These are phyloP conservation scores for Roridomyces roridus DNA, from an alignment of 768 basidiomycete species.

Conservation along the genomic window DNA sequence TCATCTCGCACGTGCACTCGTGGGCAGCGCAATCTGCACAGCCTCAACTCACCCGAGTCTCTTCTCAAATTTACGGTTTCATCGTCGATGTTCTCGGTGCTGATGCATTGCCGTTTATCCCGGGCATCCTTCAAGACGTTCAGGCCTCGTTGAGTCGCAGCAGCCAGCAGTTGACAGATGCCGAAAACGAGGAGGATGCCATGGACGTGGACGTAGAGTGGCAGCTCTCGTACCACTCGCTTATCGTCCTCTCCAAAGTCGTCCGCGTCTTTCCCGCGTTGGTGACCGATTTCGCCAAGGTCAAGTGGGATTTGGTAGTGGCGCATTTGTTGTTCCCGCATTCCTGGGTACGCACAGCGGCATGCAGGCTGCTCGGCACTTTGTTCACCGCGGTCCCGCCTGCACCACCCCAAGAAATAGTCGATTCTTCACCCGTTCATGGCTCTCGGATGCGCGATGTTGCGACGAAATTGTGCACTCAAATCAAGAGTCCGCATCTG, in stretches of 20 bases:
- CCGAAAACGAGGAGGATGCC: conserved; percentile 52
- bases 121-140: conserved; percentile 63
- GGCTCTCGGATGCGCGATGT: conserved; percentile 64
- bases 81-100: conserved; percentile 70
- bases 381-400: conserved; percentile 65
- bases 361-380: conserved; percentile 76
- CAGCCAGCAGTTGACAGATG: conserved; percentile 41
- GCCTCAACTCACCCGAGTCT: conserved; percentile 69
- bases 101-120: conserved; percentile 50
- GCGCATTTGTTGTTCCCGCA: conserved; percentile 86
- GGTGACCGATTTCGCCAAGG: conserved; percentile 47
- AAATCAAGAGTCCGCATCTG: conserved; percentile 83
- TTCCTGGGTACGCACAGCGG: conserved; percentile 88
- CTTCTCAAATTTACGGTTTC: conserved; percentile 84
- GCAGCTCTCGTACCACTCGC: conserved; percentile 83
- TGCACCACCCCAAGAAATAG: conserved; percentile 41
- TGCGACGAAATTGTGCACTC: conserved; percentile 73
- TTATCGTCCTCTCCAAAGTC: conserved; percentile 70
- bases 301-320: conserved; percentile 70
- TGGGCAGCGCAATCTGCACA: conserved; percentile 78
- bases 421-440: conserved; percentile 55
- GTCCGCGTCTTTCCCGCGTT: conserved; percentile 61
- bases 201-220: conserved; percentile 72
- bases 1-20: conserved; percentile 75
- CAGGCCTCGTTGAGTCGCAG: conserved; percentile 53